These are phyloP conservation scores for Cytospora leucostoma DNA, from an alignment of 2,329 filamentous ascomycete genomes.

Conservation along the genomic window DNA sequence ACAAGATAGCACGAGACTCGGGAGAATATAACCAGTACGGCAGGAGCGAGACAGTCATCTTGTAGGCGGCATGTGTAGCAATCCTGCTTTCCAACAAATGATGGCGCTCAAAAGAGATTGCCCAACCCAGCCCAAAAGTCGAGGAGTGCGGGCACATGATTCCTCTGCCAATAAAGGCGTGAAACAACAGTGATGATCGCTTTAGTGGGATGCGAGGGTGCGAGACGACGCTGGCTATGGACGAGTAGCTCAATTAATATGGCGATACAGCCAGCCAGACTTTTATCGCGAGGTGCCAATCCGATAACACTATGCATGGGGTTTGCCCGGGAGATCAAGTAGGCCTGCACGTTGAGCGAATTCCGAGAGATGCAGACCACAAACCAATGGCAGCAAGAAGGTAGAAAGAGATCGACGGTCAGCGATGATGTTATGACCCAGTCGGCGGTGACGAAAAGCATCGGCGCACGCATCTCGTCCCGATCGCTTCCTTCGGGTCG, in stretches of 20 bases:
- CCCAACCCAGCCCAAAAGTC: background rate
- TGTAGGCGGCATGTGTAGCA: background rate
- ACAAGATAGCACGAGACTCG: background rate
- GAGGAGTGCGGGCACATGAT: background rate
- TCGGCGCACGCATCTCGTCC: background rate
- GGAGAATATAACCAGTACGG: background rate
- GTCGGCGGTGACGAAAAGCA: background rate
- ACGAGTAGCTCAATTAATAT: constrained; percentile 2
- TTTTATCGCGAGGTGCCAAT: background rate
- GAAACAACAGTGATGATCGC: background rate
- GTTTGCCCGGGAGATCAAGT: background rate
- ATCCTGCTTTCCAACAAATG: background rate
- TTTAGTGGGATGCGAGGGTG: constrained; percentile 2
- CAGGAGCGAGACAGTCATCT: background rate
- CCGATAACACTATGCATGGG: background rate
- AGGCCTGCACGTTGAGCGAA: background rate
- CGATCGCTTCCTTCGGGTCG: background rate
- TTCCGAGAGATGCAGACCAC: background rate
- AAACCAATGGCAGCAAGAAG: background rate
- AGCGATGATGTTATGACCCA: background rate
- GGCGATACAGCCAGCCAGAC: background rate
- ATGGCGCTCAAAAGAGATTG: background rate
- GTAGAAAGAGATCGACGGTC: background rate
- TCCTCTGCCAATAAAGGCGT: constrained; percentile 4
- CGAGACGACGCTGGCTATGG: constrained; percentile 7